A percentile compares a stretch with the other conserved stretches of the same genome.
These are phyloP conservation scores for Candida loeiensis DNA, from an alignment of 805 yeast species.

Conservation along the genomic window DNA sequence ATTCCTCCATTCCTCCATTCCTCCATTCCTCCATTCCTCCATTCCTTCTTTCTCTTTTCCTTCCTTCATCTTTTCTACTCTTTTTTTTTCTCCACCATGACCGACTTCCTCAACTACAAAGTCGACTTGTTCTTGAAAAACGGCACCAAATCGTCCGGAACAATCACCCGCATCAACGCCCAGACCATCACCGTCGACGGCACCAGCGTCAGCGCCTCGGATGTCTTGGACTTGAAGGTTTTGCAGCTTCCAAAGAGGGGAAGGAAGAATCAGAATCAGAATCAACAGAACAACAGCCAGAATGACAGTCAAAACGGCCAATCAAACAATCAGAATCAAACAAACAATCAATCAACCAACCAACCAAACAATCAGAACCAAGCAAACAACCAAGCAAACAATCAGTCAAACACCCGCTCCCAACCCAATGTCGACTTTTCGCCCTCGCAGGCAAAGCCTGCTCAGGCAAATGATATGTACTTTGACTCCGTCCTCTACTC, in stretches of 20 bases:
- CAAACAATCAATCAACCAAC: neutral
- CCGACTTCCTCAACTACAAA: slow-evolving; percentile 41
- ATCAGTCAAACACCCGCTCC: slow-evolving; percentile 1
- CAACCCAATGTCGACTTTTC: neutral
- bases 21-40: neutral
- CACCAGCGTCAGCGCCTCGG: slow-evolving; percentile 26
- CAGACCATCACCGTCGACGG: slow-evolving; percentile 24
- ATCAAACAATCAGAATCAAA: slow-evolving; percentile 1
- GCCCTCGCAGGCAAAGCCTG: neutral
- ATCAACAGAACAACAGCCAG: neutral
- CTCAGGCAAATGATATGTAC: too few species aligned
- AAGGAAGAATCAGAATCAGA: slow-evolving; percentile 7
- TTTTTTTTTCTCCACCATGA: slow-evolving; percentile 18
- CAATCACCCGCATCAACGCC: slow-evolving; percentile 31
- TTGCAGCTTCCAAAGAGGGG: slow-evolving; percentile 44
- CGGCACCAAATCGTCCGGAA: slow-evolving; percentile 34
- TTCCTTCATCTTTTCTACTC: neutral
- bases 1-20: too few species aligned
- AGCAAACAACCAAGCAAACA: neutral
- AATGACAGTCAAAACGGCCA: too few species aligned
- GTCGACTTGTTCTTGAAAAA: slow-evolving; percentile 38
- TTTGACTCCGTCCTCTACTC: slow-evolving; percentile 3
- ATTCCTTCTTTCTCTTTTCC: neutral
- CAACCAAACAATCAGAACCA: neutral
- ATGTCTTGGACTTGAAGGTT: slow-evolving; percentile 55